phyloP scores from a whole-genome alignment of 108 stramenopile genomes.

The Fragilaria radians region DNA sequence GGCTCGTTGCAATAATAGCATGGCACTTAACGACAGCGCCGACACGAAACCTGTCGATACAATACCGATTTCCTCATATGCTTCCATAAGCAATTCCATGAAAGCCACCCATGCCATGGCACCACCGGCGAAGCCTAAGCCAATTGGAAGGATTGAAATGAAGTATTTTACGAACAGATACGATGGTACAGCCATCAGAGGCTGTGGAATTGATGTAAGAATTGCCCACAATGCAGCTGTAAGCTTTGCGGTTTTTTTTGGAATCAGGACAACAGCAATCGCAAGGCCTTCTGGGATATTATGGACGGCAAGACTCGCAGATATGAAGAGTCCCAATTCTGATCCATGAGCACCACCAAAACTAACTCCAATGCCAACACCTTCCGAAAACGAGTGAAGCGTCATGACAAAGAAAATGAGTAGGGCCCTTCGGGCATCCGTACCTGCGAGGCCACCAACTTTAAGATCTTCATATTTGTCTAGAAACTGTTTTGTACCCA shows the following conservation, averaged over 20 bases:
- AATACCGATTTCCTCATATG: slow-evolving; percentile 81
- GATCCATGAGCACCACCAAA: slow-evolving; percentile 84
- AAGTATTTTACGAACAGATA: slow-evolving; percentile 94
- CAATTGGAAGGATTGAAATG: slow-evolving; percentile 90
- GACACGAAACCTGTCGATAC: slow-evolving; percentile 64
- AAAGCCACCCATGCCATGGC: slow-evolving; percentile 98
- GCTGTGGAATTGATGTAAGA: slow-evolving; percentile 94
- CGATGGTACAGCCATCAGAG: slow-evolving; percentile 97
- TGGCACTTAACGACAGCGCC: slow-evolving; percentile 44
- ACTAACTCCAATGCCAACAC: slow-evolving; percentile 93
- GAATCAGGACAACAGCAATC: slow-evolving; percentile 91
- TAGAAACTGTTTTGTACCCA: slow-evolving; percentile 71
- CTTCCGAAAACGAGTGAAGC: slow-evolving; percentile 96
- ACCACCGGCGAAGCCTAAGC: slow-evolving; percentile 97
- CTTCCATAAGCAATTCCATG: slow-evolving; percentile 91
- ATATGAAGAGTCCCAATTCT: slow-evolving; percentile 92
- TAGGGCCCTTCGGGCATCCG: slow-evolving; percentile 83
- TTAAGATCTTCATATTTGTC: slow-evolving; percentile 87
- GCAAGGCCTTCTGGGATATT: slow-evolving; percentile 99
- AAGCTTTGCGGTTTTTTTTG: slow-evolving; percentile 75
- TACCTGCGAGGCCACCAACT: slow-evolving; percentile 77
- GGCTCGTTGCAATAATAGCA: slow-evolving; percentile 52
- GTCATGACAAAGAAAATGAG: slow-evolving; percentile 98
- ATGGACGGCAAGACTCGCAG: slow-evolving; percentile 94
- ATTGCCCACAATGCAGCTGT: slow-evolving; percentile 93